Evolutionary conservation across 768 basidiomycete species (phyloP).

Genomic region (Kwoniella europaea): DNA sequence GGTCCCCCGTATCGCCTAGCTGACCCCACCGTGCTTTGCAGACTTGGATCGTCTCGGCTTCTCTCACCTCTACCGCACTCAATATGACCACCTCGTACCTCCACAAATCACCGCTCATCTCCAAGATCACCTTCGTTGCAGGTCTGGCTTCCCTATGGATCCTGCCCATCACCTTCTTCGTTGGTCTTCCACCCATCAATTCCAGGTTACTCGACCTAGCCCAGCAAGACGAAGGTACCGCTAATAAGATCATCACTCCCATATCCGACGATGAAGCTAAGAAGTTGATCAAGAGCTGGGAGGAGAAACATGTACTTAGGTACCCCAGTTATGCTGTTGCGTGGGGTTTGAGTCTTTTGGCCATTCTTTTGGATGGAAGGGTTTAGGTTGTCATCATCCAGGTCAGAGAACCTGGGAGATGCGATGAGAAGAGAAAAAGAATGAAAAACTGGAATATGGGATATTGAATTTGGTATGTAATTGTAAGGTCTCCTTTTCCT

Average conservation of each 20-base stretch:
- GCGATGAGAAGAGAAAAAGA: neutral
- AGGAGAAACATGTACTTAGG: constrained; percentile 8
- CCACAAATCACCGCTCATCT: constrained; percentile 11
- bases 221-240: constrained; percentile 1
- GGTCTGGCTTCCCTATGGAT: constrained; percentile 2
- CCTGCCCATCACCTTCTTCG: constrained; percentile 5
- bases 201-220: constrained; percentile 4
- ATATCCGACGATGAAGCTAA: neutral
- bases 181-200: constrained; percentile 14
- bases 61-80: constrained; percentile 5
- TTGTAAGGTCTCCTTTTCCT: no score
- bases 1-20: neutral
- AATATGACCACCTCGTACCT: constrained; percentile 15
- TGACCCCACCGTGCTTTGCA: neutral
- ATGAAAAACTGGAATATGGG: neutral
- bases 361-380: constrained; percentile 13
- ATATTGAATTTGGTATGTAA: neutral
- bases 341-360: constrained; percentile 2
- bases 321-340: neutral
- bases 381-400: neutral
- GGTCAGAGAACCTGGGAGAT: neutral
- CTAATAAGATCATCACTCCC: neutral
- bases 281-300: constrained; percentile 8
- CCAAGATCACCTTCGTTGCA: constrained; percentile 4
- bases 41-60: constrained; percentile 7